Conservation (phyloP, 345 rosid genomes). For the Salix exigua region DNA sequence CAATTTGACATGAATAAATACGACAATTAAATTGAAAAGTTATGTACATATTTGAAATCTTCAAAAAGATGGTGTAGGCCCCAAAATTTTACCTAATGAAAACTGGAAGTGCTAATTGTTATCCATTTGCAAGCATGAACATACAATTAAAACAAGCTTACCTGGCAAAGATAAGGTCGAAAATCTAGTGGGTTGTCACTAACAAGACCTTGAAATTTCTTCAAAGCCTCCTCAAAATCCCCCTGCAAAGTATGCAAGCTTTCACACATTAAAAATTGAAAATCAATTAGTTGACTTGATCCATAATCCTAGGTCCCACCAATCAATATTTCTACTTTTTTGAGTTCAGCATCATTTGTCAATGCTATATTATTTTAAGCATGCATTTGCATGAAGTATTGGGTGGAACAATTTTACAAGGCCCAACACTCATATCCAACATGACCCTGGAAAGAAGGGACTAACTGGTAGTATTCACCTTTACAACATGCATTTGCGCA, state of each 20-base stretch:
- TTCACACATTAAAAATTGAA: not conserved
- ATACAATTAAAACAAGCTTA: slow-evolving; percentile 13
- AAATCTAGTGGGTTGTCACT: slow-evolving; percentile 84
- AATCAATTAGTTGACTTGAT: not conserved
- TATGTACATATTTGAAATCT: not conserved
- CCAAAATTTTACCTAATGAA: not conserved
- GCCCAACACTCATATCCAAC: not conserved
- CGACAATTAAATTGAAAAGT: no score
- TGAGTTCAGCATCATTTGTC: not conserved
- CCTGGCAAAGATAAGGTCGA: slow-evolving; percentile 96
- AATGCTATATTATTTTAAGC: not conserved
- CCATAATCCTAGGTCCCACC: not conserved
- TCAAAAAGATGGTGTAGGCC: not conserved
- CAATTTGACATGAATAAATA: no score
- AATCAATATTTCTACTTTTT: not conserved
- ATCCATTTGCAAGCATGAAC: not conserved
- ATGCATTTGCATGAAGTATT: not conserved
- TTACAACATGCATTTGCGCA: slow-evolving; percentile 80
- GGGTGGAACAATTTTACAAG: not conserved
- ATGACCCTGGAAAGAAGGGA: not conserved
- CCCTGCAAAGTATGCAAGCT: slow-evolving; percentile 47
- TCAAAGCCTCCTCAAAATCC: slow-evolving; percentile 62
- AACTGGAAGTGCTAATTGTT: not conserved
- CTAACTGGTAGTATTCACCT: slow-evolving; percentile 41
- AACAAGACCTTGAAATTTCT: slow-evolving; percentile 65